Conservation (phyloP, 495 filamentous ascomycete species). For the Pseudomonodictys pantanalensis region DNA sequence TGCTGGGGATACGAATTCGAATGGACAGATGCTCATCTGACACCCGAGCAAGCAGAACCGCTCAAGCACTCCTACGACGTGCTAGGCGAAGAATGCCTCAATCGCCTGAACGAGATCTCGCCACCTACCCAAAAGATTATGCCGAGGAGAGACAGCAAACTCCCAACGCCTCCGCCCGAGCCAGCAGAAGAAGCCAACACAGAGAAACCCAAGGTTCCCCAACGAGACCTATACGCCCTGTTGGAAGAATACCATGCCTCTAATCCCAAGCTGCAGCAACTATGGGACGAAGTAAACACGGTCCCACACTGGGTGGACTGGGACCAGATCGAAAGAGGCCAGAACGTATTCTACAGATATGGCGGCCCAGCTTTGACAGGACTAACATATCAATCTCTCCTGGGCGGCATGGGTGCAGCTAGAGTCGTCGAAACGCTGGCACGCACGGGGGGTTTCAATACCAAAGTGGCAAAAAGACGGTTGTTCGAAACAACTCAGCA, state of each 20-base stretch:
- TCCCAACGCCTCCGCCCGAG: not conserved
- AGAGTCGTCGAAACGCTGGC: slow-evolving; percentile 72
- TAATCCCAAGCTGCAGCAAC: slow-evolving; percentile 54
- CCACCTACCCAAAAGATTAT: slow-evolving; percentile 38
- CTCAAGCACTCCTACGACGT: slow-evolving; percentile 65
- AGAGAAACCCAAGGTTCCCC: slow-evolving; percentile 31
- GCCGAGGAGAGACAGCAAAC: slow-evolving; percentile 35
- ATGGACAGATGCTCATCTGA: slow-evolving; percentile 65
- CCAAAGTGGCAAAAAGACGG: slow-evolving; percentile 63
- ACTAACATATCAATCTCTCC: slow-evolving; percentile 62
- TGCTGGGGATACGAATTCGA: slow-evolving; percentile 69
- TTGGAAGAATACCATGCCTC: slow-evolving; percentile 55
- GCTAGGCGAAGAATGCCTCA: slow-evolving; percentile 63
- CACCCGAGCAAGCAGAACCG: slow-evolving; percentile 56
- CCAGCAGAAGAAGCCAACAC: slow-evolving; percentile 16
- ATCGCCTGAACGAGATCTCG: slow-evolving; percentile 57
- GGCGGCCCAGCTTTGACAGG: slow-evolving; percentile 61
- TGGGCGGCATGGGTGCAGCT: slow-evolving; percentile 57
- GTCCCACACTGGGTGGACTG: slow-evolving; percentile 80
- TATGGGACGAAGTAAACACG: slow-evolving; percentile 69
- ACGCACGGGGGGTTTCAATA: slow-evolving; percentile 75
- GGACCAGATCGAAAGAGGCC: slow-evolving; percentile 69
- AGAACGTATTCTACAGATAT: slow-evolving; percentile 60
- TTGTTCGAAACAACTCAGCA: slow-evolving; percentile 76
- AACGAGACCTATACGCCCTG: slow-evolving; percentile 59